Percentiles rank a stretch among this genome's conserved stretches.
These are phyloP conservation scores for Kodamaea fukazawae DNA, from an alignment of 805 yeast genomes.

Conservation along the genomic window DNA sequence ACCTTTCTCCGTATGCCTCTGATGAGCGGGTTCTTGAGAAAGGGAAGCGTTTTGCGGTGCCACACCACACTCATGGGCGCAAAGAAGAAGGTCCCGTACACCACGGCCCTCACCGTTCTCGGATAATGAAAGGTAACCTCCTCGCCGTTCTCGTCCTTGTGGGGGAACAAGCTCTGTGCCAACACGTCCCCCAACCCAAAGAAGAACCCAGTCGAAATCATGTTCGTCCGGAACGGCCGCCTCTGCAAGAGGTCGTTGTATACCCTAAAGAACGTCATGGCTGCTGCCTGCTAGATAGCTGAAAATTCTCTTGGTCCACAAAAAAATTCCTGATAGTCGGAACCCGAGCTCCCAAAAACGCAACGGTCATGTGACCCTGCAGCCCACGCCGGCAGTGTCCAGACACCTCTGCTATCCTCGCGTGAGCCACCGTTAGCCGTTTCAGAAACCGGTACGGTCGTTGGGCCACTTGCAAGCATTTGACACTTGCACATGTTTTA, in stretches of 20 bases:
- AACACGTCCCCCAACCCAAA: slow-evolving; percentile 43
- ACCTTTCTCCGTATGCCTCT: slow-evolving; percentile 12
- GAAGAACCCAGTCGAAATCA: slow-evolving; percentile 49
- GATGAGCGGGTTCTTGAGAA: slow-evolving; percentile 35
- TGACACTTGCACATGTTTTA: too few relatives aligned
- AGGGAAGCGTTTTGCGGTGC: slow-evolving; percentile 38
- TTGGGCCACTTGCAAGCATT: too few relatives aligned
- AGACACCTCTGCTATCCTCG: too few relatives aligned
- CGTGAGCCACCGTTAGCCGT: too few relatives aligned
- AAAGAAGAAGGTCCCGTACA: slow-evolving; percentile 37
- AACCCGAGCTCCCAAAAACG: too few relatives aligned
- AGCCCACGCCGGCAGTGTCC: too few relatives aligned
- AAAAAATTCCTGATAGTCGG: too few relatives aligned
- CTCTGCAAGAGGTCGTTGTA: slow-evolving; percentile 32
- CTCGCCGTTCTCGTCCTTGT: slow-evolving; percentile 19
- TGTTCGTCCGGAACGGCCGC: slow-evolving; percentile 54
- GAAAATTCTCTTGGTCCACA: not conserved
- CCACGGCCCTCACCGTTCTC: slow-evolving; percentile 35
- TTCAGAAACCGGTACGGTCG: too few relatives aligned
- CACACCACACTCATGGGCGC: slow-evolving; percentile 40
- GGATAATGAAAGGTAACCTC: slow-evolving; percentile 22
- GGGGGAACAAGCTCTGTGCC: slow-evolving; percentile 41
- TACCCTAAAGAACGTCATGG: slow-evolving; percentile 12
- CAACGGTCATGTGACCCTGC: too few relatives aligned
- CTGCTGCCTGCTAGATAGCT: not conserved